Evolutionary conservation across 805 yeast species (phyloP), one percentile per base, ranked within the genome.

Genomic region (Metschnikowia cerradonensis): DNA sequence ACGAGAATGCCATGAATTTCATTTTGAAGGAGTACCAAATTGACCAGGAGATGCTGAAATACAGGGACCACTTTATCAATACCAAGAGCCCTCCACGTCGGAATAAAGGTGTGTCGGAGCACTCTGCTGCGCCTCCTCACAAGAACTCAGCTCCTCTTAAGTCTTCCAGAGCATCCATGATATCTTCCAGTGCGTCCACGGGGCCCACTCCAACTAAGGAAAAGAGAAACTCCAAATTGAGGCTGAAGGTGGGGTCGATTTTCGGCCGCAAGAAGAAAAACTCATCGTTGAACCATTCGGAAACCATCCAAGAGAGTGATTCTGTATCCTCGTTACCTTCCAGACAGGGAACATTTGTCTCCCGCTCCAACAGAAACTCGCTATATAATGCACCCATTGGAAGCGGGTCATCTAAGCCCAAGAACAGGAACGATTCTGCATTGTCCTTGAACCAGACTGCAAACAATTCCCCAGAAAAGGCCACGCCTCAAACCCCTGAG

Each of bases 231-330:
- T 67, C 72, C n/a, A 77, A 75, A 42, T 66, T 88, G 59, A 81
- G 81, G 66, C 85, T 90, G 5, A 82, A 73, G 60, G 85, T 88
- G 50, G 95, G 95, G 8, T 84, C 94, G 0, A 79, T 88, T 54
- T 82, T 88, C 60, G 84, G 86, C 41, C 79, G 82, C 56, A 64
- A 58, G 40, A 84, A 80, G 65, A 82, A 81, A 60, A 73, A 75
- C 54, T 71, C 72, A 42, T 50, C 57, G 10, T 26, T 44, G 22
- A 46, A 53, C 19, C 52, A 51, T 31, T 47, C 55, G 34, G 67
- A 65, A 23, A 54, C 67, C 6, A 69, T 71, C 38, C 71, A 71
- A 1, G 78, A 73, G 53, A 58, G 66, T 45, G 68, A 58, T 13
- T 67, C 73, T 6, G 54, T 65, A 19, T 51, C 60, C 20, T 60